Conservation (phyloP, 2,329 filamentous ascomycete species). For the Xylariales sp. region DNA sequence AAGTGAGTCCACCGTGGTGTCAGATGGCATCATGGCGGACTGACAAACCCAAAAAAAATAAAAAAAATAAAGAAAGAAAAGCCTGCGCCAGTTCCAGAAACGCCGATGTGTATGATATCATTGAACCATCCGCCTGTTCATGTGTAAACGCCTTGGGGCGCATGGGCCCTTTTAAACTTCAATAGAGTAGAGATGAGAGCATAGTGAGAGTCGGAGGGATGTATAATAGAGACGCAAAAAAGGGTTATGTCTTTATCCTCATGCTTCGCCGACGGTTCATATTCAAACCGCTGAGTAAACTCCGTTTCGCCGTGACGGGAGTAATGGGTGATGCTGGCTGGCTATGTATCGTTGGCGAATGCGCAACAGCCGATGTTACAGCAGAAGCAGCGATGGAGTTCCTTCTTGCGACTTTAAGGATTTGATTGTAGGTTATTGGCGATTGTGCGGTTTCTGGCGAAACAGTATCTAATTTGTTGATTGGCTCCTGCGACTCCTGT, state of each 20-base stretch:
- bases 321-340: conserved; percentile 32
- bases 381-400: conserved; percentile 51
- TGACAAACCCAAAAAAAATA: not conserved
- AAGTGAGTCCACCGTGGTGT: conserved; percentile 22
- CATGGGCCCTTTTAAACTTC: conserved; percentile 13
- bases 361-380: conserved; percentile 33
- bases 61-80: conserved; percentile 8
- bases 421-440: conserved; percentile 61
- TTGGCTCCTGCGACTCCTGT: conserved; percentile 48
- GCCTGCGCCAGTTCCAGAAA: conserved; percentile 32
- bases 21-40: conserved; percentile 23
- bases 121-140: conserved; percentile 19
- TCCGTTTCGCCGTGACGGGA: conserved; percentile 45
- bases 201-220: conserved; percentile 16
- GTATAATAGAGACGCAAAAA: conserved; percentile 1
- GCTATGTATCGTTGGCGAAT: conserved; percentile 41
- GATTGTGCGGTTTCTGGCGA: conserved; percentile 44
- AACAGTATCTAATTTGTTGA: conserved; percentile 45
- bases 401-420: conserved; percentile 58
- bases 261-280: conserved; percentile 56
- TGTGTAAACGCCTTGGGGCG: conserved; percentile 35
- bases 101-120: conserved; percentile 34
- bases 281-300: conserved; percentile 52
- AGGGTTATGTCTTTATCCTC: conserved; percentile 45
- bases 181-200: conserved; percentile 29